Conservation (phyloP, 306 rosid genomes). For the Arachis stenosperma region DNA sequence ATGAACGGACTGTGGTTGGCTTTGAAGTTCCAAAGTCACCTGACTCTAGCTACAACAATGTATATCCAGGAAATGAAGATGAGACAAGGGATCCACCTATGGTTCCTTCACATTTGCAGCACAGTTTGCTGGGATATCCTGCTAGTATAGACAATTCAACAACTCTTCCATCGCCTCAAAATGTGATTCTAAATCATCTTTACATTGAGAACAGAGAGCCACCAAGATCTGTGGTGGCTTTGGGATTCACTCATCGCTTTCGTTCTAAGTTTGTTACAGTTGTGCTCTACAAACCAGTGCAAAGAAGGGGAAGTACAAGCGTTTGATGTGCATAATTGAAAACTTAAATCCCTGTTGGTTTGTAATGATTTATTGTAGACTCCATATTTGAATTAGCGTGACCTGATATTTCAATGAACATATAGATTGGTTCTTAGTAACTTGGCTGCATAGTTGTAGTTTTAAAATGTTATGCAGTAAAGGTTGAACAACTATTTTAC, state of each 20-base stretch:
- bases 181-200: slow-evolving; percentile 84
- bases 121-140: slow-evolving; percentile 62
- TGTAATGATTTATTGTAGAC: slow-evolving; percentile 47
- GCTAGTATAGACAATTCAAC: slow-evolving; percentile 52
- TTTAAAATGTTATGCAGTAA: slow-evolving; percentile 2
- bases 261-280: slow-evolving; percentile 86
- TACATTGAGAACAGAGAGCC: slow-evolving; percentile 82
- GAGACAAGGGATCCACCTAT: slow-evolving; percentile 88
- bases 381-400: slow-evolving; percentile 37
- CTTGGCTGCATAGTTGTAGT: neutral
- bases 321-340: slow-evolving; percentile 39
- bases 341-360: slow-evolving; percentile 15
- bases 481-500: neutral
- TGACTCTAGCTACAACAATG: slow-evolving; percentile 76
- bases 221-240: slow-evolving; percentile 80
- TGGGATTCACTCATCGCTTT: slow-evolving; percentile 93
- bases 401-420: slow-evolving; percentile 31
- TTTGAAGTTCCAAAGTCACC: slow-evolving; percentile 90
- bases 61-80: slow-evolving; percentile 73
- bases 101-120: slow-evolving; percentile 83
- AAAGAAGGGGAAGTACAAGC: slow-evolving; percentile 61
- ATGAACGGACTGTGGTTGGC: slow-evolving; percentile 72
- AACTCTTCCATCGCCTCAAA: slow-evolving; percentile 70
- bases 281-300: slow-evolving; percentile 94
- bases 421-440: neutral